These are phyloP conservation scores for Penicillium hordei DNA, from an alignment of 2,329 filamentous ascomycete genomes.

Conservation along the genomic window DNA sequence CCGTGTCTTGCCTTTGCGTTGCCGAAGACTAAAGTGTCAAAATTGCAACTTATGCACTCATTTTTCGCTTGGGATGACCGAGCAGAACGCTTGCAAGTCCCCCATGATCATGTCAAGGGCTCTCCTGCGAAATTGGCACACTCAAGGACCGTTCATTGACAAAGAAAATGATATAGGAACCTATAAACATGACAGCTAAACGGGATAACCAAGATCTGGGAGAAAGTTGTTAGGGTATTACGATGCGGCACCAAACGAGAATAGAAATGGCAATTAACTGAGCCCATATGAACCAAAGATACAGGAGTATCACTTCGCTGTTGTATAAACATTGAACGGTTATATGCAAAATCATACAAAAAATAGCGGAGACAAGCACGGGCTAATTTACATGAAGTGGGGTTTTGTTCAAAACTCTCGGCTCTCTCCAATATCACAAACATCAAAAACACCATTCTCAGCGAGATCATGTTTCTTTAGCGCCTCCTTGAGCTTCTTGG, in stretches of 20 bases:
- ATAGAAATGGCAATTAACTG: not conserved
- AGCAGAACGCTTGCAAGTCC: not conserved
- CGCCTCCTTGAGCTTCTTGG: conserved; percentile 68
- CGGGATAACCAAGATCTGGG: too few relatives aligned
- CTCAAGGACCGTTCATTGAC: not conserved
- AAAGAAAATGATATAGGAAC: too few relatives aligned
- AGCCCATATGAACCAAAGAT: not conserved
- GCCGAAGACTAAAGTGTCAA: too few relatives aligned
- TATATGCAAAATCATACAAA: not conserved
- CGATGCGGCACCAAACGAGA: not conserved
- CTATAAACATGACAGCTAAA: too few relatives aligned
- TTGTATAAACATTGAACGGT: not conserved
- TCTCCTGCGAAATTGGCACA: not conserved
- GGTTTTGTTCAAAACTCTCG: conserved; percentile 61
- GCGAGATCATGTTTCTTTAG: conserved; percentile 65
- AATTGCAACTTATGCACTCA: too few relatives aligned
- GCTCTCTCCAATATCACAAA: conserved; percentile 82
- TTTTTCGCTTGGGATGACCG: too few relatives aligned
- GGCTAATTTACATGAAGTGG: not conserved
- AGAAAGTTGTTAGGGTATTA: too few relatives aligned
- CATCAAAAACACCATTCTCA: conserved; percentile 74
- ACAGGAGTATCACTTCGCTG: not conserved
- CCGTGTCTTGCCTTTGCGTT: too few relatives aligned
- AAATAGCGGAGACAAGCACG: not conserved
- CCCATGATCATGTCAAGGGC: not conserved